Evolutionary conservation across 495 filamentous ascomycete species (phyloP), one percentile per base, ranked within the genome.

Genomic region (Aspergillus kassunensis): DNA sequence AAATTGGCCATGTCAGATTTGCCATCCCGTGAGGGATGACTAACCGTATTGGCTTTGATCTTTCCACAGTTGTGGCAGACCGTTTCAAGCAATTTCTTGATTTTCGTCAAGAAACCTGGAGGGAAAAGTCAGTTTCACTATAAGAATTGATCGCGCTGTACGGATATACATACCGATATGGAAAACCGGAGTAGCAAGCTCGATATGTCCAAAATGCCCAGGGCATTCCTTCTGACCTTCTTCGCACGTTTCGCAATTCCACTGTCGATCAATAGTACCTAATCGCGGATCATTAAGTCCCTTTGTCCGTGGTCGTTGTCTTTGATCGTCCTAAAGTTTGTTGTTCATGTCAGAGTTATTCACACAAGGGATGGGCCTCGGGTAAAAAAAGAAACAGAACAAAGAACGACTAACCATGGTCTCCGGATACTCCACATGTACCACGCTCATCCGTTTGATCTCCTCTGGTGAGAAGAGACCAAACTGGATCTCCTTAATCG

Each of bases 41-140:
- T 89, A 82, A 97, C 92, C 83, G 86, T 86, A 79, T 96, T 90
- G 64, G 88, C 83, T 71, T 93, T 79, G 58, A 97, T 87, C 79
- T 90, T 96, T 68, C 90, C 89, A 77, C 93, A 99, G 71, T 93
- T 96, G 72, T 93, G 91, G 79, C 93, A 99, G 63, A 97, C 91
- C 27, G 88, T 90, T 79, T 99, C 93, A 57, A 99, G 78, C 51
- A 99, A 76, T 76, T 96, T 97, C 81, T 99, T 97, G 62, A 91
- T 90, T 72, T 97, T 96, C 57, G 86, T 91, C 70, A 99, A 84
- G 71, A 96, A 98, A 56, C 93, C 86, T 88, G 58, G 10, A 12
- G 34, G 13, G 31, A 39, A 49, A 49, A 51, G 65, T 79, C 53
- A 78, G 69, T 51, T 51, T 54, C 21, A 34, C 20, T 4, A 10